Percentiles rank a stretch among this genome's conserved stretches.
Evolutionary conservation across 1,139 yeast genomes (phyloP).

Genomic region (Yamadazyma songkhlaensis): DNA sequence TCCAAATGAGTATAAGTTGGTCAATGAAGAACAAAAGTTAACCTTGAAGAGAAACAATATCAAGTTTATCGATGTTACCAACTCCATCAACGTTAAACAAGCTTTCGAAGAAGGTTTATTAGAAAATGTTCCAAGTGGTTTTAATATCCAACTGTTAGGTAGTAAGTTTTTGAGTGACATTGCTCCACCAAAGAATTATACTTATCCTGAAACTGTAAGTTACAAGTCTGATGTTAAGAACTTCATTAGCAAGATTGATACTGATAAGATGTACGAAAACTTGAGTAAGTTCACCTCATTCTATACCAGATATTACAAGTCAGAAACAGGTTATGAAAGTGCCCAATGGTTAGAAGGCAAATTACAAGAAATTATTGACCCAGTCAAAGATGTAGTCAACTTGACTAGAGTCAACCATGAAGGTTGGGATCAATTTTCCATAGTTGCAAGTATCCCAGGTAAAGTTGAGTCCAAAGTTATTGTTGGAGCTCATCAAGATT

Average conservation of each 20-base stretch:
- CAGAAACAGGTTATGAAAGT: slow-evolving; percentile 66
- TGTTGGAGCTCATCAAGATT: slow-evolving; percentile 90
- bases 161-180: slow-evolving; percentile 29
- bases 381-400: slow-evolving; percentile 25
- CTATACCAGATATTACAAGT: slow-evolving; percentile 78
- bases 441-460: slow-evolving; percentile 43
- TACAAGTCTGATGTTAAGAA: slow-evolving; percentile 38
- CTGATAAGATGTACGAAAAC: slow-evolving; percentile 46
- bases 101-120: slow-evolving; percentile 32
- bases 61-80: slow-evolving; percentile 72
- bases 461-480: slow-evolving; percentile 47
- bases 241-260: slow-evolving; percentile 41
- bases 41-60: slow-evolving; percentile 51
- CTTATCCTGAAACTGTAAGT: slow-evolving; percentile 52
- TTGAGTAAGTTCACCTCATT: slow-evolving; percentile 68
- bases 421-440: slow-evolving; percentile 46
- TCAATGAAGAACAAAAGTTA: slow-evolving; percentile 57
- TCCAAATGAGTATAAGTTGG: slow-evolving; percentile 37
- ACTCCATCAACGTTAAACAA: slow-evolving; percentile 21
- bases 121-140: slow-evolving; percentile 12
- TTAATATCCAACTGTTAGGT: slow-evolving; percentile 15
- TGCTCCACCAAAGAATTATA: slow-evolving; percentile 27
- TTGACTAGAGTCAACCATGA: slow-evolving; percentile 31
- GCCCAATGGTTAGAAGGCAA: slow-evolving; percentile 66
- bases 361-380: slow-evolving; percentile 43